Evolutionary conservation across 139 green algal genomes (phyloP), one percentile per base, ranked within the genome.

Genomic region (Pleodorina starrii): DNA sequence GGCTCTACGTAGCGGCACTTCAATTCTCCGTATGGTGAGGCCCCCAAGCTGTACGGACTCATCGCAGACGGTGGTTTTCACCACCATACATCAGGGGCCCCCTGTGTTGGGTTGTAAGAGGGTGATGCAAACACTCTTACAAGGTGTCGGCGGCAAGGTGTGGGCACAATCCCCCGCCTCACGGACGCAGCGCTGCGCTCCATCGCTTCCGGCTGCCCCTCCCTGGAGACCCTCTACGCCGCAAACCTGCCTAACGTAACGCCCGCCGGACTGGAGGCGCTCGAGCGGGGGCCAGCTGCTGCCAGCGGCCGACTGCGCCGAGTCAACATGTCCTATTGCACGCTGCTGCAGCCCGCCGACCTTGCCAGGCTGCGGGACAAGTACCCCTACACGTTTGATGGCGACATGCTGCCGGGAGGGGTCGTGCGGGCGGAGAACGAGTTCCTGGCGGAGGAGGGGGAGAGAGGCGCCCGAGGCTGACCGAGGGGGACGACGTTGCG

Each of bases 171-270:
- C 46, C 29, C 60, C 11, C 44, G n/a, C 63, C 63, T 87, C 63
- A 87, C 81, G 3, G 81, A 87, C 32, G 81, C 63, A 0, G 29
- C 81, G 4, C 81, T 87, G 81, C 25, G 10, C 5, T 46, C 63
- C 21, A 40, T 87, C 59, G 81, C 81, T 14, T 6, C 63, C 17
- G 5, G 32, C 81, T 78, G 81, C 81, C 42, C 25, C 63, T 9
- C 12, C 60, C 81, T 79, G 50, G 57, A 59, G 38, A 40, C 43
- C 43, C 43, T 87, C 6, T 87, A 87, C 42, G 63, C 63, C 43
- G 43, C 60, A 42, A 42, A 78, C 60, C 81, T 87, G 63, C 81
- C 81, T 43, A 66, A 68, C 29, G 44, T 87, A 5, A 78, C 63
- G 36, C 10, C 3, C 9, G 51, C 36, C 29, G 78, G 78, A 0